Base-by-base conservation (phyloP, 768 basidiomycete genomes). In the Leucocoprinus birnbaumii region DNA sequence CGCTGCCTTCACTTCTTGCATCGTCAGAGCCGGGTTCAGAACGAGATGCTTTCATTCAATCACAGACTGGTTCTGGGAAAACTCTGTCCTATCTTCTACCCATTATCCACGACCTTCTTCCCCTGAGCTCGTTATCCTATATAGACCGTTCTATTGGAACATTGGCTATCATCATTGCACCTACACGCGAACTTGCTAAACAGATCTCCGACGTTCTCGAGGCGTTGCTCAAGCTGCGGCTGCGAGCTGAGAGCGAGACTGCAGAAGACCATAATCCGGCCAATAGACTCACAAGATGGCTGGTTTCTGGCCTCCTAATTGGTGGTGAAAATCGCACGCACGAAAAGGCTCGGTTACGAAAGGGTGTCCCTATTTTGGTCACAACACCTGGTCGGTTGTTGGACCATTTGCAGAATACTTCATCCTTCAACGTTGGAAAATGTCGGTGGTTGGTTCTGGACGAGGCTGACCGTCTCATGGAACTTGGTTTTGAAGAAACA, bases 171-270 rank as follows among this genome's bases (percentile, higher is more conserved):
- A 91, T 98, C 58, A 90, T 98, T 53, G 94, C 91, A 1, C 96
- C 96, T 1, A 98, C 96, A 2, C 85, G 95, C 50, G 97, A 98
- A 71, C 80, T 98, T 13, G 97, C 96, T 1, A 92, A 93, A 65
- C 97, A 99, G 66, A 98, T 98, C 51, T 93, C 89, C 8, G 93
- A 97, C 62, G 95, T 98, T n/a, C 78, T 98, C 11, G 92, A 94
- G 60, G 73, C 78, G 14, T 70, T 98, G 5, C 77, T 98, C 3
- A 81, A 84, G 62, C 79, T 97, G 55, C 88, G 87, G 51, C 78
- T 89, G 44, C 78, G 87, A 16, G 75, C 80, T 3, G 77, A 76
- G 50, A 78, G 77, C 41, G 83, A 85, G 57, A 65, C 73, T 2
- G 77, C 79, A 3, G 77, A 84, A 42, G 74, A 79, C 27, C 76